Evolutionary conservation across 805 yeast species (phyloP), one percentile per base, ranked within the genome.

Genomic region (Saccharomycopsis capsularis): DNA sequence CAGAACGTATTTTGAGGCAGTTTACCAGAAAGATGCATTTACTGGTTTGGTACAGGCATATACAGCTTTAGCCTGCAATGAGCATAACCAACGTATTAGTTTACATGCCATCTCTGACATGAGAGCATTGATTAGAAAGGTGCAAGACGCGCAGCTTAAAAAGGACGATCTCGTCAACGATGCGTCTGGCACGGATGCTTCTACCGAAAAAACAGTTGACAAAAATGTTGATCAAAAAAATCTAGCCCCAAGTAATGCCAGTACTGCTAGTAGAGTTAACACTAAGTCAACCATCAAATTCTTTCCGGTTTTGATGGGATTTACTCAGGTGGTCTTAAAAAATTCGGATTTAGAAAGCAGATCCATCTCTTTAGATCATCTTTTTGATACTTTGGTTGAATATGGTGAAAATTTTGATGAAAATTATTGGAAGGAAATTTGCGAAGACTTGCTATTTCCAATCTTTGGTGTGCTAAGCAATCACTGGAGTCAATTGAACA

Each of bases 271-370:
- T 19, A n/a, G 13, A 6, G 9, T 24, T 27, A 36, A 25, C 13
- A 27, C 22, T 25, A n/a, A 37, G 16, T 27, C 34, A 36, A 24
- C 21, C 11, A 30, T 42, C 80, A 13, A 87, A 22, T 52, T 95
- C 95, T 85, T 85, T 68, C 96, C 96, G 2, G 73, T 91, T n/a
- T 65, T 93, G 54, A 78, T 74, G 54, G 85, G 95, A 13, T 85
- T 88, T 66, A 87, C 89, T 60, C 89, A 86, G 53, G 83, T 91
- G 5, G 86, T 90, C 29, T 87, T 90, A 95, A 81, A 82, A 0
- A 96, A 96, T 3, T 89, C 83, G 48, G 99, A 93, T 64, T 69
- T 93, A 44, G 99, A 93, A 65, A 96, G 90, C 3, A 77, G 99
- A 59, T 85, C 97, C 0, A 74, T 87, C 48, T 95, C 97, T 0